Evolutionary conservation across 2,329 filamentous ascomycete genomes (phyloP).

Genomic region (Escovopsis weberi): DNA sequence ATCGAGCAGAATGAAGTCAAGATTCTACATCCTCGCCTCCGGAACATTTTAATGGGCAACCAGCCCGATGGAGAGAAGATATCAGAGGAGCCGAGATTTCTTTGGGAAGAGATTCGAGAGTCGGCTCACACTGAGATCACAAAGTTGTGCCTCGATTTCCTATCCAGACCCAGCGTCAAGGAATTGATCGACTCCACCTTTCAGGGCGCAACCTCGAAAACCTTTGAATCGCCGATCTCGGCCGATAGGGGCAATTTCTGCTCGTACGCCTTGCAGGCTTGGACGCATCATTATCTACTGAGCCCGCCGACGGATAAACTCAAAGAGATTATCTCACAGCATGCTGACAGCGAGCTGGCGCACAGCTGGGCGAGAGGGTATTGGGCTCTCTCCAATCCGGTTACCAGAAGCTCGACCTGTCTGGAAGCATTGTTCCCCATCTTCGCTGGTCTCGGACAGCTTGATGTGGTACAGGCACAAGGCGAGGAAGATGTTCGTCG

Average conservation of each 20-base stretch:
- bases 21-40: constrained; percentile 3
- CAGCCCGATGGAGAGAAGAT: background rate
- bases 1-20: constrained; percentile 6
- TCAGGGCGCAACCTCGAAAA: background rate
- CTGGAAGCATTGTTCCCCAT: constrained; percentile 4
- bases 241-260: constrained; percentile 2
- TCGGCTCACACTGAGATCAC: constrained; percentile 5
- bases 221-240: constrained; percentile 3
- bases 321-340: background rate
- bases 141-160: constrained; percentile 3
- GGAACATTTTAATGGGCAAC: constrained; percentile 3
- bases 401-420: constrained; percentile 3
- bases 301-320: constrained; percentile 1
- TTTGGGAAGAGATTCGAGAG: constrained; percentile 3
- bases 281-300: constrained; percentile 4
- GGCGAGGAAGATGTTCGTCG: constrained; percentile 3
- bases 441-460: constrained; percentile 3
- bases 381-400: constrained; percentile 6
- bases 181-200: constrained; percentile 3
- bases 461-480: background rate
- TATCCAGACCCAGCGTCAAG: constrained; percentile 4
- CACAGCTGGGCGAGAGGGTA: constrained; percentile 4
- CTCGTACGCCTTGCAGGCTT: constrained; percentile 6
- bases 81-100: background rate
- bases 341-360: background rate